A percentile compares a stretch with the other conserved stretches of the same genome.
Conservation (phyloP, 78 protist species). For the Protostelium mycophagum region DNA sequence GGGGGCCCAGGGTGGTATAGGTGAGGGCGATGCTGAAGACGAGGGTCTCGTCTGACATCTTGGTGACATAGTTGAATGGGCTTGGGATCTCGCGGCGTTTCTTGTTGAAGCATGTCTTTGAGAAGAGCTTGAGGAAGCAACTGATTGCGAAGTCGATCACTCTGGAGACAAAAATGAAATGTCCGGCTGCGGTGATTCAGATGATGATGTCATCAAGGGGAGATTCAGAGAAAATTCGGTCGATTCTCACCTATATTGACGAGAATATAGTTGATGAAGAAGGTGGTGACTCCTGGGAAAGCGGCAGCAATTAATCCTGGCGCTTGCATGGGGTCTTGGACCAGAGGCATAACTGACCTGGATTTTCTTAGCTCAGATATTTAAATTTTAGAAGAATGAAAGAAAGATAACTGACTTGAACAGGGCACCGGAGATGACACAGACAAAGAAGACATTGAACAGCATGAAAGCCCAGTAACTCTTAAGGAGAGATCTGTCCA, state of each 20-base stretch:
- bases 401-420: slow-evolving; percentile 23
- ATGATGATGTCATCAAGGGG: too few species aligned
- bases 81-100: neutral
- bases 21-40: neutral
- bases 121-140: neutral
- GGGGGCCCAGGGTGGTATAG: neutral
- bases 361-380: neutral
- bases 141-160: neutral
- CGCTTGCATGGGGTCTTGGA: neutral
- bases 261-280: neutral
- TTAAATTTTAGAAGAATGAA: too few species aligned
- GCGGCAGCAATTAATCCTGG: neutral
- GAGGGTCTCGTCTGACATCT: neutral
- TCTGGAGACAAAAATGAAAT: neutral
- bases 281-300: neutral
- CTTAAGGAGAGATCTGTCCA: neutral
- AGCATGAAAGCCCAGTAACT: slow-evolving; percentile 45
- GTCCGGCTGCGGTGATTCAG: neutral
- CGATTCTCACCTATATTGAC: neutral
- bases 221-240: neutral
- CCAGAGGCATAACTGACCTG: neutral
- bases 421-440: slow-evolving; percentile 57
- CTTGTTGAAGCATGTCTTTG: neutral
- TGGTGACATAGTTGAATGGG: neutral
- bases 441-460: slow-evolving; percentile 56